phyloP scores from a whole-genome alignment of 805 yeast species.

The Monosporozyma aquatica region DNA sequence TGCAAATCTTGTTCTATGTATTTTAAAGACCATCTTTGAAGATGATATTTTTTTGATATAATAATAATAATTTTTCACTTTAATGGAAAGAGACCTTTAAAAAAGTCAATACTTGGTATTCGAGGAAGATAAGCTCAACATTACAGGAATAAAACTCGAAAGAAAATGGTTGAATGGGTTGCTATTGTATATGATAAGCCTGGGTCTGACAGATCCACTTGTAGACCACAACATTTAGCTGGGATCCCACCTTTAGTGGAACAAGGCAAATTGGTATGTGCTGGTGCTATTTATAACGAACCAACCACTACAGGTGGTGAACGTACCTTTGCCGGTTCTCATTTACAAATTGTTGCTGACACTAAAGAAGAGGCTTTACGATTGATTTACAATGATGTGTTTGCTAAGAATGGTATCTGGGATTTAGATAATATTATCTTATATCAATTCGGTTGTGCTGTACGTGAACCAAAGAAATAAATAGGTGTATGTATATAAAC shows the following conservation, averaged over 20 bases:
- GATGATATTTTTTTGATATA: too few relatives aligned
- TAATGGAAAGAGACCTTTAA: too few relatives aligned
- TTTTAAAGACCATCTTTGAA: too few relatives aligned
- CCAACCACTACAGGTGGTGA: slow-evolving; percentile 34
- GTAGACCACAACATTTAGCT: slow-evolving; percentile 46
- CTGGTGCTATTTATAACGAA: slow-evolving; percentile 45
- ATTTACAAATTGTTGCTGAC: slow-evolving; percentile 54
- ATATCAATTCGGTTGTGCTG: slow-evolving; percentile 44
- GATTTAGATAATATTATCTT: slow-evolving; percentile 55
- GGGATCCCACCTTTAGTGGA: slow-evolving; percentile 37
- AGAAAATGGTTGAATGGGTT: slow-evolving; percentile 49
- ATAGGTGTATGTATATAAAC: not conserved
- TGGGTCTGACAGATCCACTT: slow-evolving; percentile 44
- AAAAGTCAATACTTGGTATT: too few relatives aligned
- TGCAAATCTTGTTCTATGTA: too few relatives aligned
- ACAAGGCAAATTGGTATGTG: slow-evolving; percentile 38
- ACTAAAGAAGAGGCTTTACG: slow-evolving; percentile 57
- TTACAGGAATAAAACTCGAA: not conserved
- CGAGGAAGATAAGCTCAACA: too few relatives aligned
- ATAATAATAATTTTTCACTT: too few relatives aligned
- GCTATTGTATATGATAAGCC: slow-evolving; percentile 66
- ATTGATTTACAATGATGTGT: slow-evolving; percentile 54
- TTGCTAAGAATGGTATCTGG: slow-evolving; percentile 63
- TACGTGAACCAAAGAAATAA: slow-evolving; percentile 33
- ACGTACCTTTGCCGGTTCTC: slow-evolving; percentile 57